Evolutionary conservation across 108 stramenopile species (phyloP).

Genomic region (Nitzschia putrida): DNA sequence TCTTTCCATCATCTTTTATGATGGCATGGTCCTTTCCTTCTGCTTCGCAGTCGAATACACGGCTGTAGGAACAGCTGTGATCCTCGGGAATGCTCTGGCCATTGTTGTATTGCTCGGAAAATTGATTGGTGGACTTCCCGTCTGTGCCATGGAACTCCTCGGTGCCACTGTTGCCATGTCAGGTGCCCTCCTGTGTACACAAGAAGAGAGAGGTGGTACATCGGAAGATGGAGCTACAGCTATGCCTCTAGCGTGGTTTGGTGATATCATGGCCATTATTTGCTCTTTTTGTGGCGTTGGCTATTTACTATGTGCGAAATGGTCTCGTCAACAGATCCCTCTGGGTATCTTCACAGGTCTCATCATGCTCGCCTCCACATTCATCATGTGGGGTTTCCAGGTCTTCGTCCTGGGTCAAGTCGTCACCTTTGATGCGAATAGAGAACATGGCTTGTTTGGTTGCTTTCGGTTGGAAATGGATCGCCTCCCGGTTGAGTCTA

Average conservation of each 20-base stretch:
- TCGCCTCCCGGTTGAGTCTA: conserved; percentile 45
- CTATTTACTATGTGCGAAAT: conserved; percentile 53
- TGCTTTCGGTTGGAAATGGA: conserved; percentile 34
- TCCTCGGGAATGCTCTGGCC: conserved; percentile 44
- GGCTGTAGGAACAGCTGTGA: conserved; percentile 59
- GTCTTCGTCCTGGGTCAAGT: conserved; percentile 14
- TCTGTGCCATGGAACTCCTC: conserved; percentile 41
- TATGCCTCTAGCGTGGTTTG: conserved; percentile 19
- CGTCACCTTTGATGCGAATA: conserved; percentile 40
- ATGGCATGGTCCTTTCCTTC: conserved; percentile 45
- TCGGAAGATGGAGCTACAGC: conserved; percentile 37
- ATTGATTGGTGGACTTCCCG: conserved; percentile 38
- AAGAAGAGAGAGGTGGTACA: too few species aligned
- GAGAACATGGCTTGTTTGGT: conserved; percentile 53
- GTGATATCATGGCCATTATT: conserved; percentile 57
- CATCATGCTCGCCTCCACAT: conserved; percentile 43
- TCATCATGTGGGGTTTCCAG: conserved; percentile 40
- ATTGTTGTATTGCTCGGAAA: conserved; percentile 55
- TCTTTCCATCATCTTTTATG: conserved; percentile 45
- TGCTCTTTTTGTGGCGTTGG: conserved; percentile 35
- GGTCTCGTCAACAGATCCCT: conserved; percentile 34
- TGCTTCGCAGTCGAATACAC: conserved; percentile 54
- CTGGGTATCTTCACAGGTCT: conserved; percentile 58
- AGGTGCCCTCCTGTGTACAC: conserved; percentile 54
- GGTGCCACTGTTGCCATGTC: conserved; percentile 59